These are phyloP conservation scores for Daldinia vernicosa DNA, from an alignment of 495 filamentous ascomycete species.

Conservation along the genomic window DNA sequence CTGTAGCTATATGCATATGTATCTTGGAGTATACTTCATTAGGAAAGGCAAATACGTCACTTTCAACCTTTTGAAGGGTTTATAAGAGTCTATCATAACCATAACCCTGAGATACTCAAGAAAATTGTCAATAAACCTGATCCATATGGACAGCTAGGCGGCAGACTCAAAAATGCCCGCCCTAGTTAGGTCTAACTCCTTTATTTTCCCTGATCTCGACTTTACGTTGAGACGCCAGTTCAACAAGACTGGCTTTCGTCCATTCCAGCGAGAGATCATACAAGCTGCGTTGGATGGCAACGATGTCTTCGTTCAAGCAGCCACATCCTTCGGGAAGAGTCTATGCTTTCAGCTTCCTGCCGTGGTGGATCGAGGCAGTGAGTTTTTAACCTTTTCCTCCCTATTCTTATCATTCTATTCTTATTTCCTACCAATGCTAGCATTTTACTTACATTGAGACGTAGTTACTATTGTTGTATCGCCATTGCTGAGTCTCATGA, in stretches of 20 bases:
- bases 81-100: not conserved
- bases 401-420: not conserved
- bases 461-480: constrained; percentile 90
- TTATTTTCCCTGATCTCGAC: constrained; percentile 71
- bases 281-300: constrained; percentile 78
- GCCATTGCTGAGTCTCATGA: constrained; percentile 91
- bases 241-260: constrained; percentile 72
- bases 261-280: constrained; percentile 88
- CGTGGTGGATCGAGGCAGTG: constrained; percentile 84
- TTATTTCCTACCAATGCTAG: not conserved
- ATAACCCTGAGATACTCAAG: not conserved
- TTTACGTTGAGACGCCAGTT: constrained; percentile 87
- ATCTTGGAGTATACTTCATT: not conserved
- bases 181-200: constrained; percentile 54
- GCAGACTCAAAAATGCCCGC: constrained; percentile 49
- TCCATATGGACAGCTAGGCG: not conserved
- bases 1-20: not conserved
- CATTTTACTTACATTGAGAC: constrained; percentile 25
- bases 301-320: constrained; percentile 95
- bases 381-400: constrained; percentile 18
- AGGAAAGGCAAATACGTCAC: not conserved
- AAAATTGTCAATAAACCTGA: not conserved
- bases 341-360: constrained; percentile 94
- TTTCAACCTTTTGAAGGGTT: not conserved
- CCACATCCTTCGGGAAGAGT: constrained; percentile 96